Base-by-base conservation (phyloP, 2,329 filamentous ascomycete genomes). In the Didymellaceae sp. region DNA sequence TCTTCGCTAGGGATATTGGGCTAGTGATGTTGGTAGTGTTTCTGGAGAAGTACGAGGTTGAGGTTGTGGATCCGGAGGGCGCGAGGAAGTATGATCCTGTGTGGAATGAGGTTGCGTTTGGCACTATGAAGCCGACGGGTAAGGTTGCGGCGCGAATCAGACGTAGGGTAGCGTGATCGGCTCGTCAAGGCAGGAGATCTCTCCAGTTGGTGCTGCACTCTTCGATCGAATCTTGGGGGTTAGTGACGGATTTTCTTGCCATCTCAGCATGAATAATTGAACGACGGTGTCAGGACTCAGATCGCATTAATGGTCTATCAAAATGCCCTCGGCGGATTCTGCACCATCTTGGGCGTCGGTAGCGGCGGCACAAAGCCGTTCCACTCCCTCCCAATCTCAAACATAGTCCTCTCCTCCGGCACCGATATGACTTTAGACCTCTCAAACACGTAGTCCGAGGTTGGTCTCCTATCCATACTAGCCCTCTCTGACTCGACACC, bases 351-450 rank as follows among this genome's bases (percentile, higher is more conserved):
- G 2, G 59, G 59, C 13, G 57, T 59, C 6, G 61, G 55, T 33
- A 65, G 51, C 18, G 63, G 65, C 6, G 66, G 63, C 14, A 58
- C 57, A 39, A 67, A 67, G 39, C 59, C 54, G 33, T 53, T 61
- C 39, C 52, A 62, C 35, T 62, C 59, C 14, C 49, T 26, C 1
- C 40, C 59, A n/a, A 59, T 52, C 8, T 63, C 60, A n/a, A 47
- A 62, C 47, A 66, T 30, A 7, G 55, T 48, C 11, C 52, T 54
- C 14, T 58, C 65, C 25, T 65, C 64, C 2, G 62, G 58, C 18
- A 67, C 62, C 6, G 58, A 63, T 2, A 68, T 66, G 5, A 70
- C 65, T 18, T 66, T 65, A 16, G 60, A 58, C 26, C 66, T 46
- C 11, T 61, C 61, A 22, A 68, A 67, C 0, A 67, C 42, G 40